Conservation (phyloP, 441 rosid genomes). For the Jatropha podagrica region DNA sequence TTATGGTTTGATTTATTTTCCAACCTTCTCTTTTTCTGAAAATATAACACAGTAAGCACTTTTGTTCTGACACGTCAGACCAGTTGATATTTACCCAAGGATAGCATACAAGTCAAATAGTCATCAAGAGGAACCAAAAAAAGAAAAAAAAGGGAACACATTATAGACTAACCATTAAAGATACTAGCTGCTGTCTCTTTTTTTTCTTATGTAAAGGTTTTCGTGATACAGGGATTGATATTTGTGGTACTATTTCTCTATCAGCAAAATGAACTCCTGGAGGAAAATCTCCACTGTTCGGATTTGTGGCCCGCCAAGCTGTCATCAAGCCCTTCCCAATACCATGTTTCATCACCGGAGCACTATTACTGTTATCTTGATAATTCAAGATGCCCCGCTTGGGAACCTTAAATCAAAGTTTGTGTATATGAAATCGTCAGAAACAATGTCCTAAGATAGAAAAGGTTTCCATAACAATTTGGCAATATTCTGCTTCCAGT, state of each 20-base stretch:
- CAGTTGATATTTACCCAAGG: neutral
- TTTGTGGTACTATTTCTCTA: conserved; percentile 28
- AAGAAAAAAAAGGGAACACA: neutral
- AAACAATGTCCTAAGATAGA: neutral
- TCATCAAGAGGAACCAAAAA: conserved; percentile 12
- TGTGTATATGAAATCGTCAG: conserved; percentile 22
- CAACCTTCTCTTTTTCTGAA: conserved; percentile 58
- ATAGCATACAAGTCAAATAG: conserved; percentile 9
- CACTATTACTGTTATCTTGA: conserved; percentile 29
- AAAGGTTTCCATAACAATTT: conserved; percentile 5
- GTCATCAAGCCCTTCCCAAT: conserved; percentile 96
- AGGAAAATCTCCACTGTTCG: conserved; percentile 49
- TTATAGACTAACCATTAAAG: conserved; percentile 49
- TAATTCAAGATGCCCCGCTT: conserved; percentile 20
- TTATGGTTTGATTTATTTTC: conserved; percentile 46
- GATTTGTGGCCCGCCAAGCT: conserved; percentile 75
- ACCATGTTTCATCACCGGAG: conserved; percentile 67
- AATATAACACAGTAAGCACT: conserved; percentile 26
- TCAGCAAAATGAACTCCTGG: conserved; percentile 46
- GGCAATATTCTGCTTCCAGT: conserved; percentile 17
- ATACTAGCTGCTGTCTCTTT: conserved; percentile 43
- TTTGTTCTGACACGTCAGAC: conserved; percentile 13
- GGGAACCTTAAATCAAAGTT: conserved; percentile 34
- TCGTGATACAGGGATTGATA: conserved; percentile 26
- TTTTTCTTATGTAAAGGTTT: conserved; percentile 40